Percentiles rank a stretch among this genome's conserved stretches.
These are phyloP conservation scores for Ascochyta lentis DNA, from an alignment of 2,329 filamentous ascomycete species.

Conservation along the genomic window DNA sequence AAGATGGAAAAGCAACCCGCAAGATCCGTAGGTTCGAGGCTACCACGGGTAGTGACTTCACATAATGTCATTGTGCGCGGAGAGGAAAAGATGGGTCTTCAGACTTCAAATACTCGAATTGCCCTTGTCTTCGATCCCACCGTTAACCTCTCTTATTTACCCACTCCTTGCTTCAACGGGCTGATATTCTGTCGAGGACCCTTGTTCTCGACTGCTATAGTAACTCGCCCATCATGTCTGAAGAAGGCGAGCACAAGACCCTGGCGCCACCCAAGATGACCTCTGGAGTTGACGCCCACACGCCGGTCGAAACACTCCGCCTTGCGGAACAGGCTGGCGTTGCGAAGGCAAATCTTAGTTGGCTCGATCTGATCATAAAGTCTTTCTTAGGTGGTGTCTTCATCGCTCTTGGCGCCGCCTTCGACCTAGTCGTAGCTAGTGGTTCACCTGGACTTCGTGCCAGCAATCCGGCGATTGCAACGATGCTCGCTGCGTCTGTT, in stretches of 20 bases:
- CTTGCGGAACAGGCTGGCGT: constrained; percentile 19
- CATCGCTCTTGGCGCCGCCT: constrained; percentile 45
- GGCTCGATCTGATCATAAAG: constrained; percentile 43
- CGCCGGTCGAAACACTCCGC: constrained; percentile 18
- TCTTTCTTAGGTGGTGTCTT: constrained; percentile 41
- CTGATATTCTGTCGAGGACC: neutral
- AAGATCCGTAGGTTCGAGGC: neutral
- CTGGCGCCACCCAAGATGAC: constrained; percentile 15
- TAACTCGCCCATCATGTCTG: neutral
- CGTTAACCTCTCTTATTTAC: neutral
- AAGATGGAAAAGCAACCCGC: neutral
- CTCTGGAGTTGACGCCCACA: constrained; percentile 12
- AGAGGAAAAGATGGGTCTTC: neutral
- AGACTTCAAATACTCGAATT: neutral
- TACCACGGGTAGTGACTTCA: constrained; percentile 8
- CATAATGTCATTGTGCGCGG: constrained; percentile 4
- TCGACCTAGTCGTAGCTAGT: constrained; percentile 41
- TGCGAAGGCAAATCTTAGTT: constrained; percentile 32
- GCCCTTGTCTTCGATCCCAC: neutral
- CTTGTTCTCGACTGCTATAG: neutral
- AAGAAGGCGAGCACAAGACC: constrained; percentile 13
- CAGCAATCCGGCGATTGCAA: constrained; percentile 23
- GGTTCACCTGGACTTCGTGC: constrained; percentile 31
- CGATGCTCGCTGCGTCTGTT: constrained; percentile 12
- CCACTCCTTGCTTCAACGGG: neutral